Percentiles rank a stretch among this genome's conserved stretches.
phyloP scores from a whole-genome alignment of 169 alveolate species.

The Plasmodium berghei region DNA sequence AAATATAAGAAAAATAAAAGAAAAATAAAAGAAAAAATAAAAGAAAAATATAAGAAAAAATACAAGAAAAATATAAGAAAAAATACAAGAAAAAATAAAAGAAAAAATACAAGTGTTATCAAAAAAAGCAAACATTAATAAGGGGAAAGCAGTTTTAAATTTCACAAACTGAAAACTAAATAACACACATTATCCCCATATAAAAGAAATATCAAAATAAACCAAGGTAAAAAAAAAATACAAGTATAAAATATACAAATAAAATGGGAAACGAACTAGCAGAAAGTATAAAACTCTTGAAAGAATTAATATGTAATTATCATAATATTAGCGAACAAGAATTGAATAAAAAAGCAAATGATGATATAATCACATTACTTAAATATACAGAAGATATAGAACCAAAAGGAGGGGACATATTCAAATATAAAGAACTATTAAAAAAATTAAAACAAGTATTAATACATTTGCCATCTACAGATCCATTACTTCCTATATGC shows the following conservation, averaged over 20 bases:
- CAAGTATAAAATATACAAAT: too few species aligned
- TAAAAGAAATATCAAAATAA: too few species aligned
- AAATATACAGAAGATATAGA: conserved; percentile 31
- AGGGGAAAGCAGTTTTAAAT: neutral
- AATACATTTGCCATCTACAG: conserved; percentile 38
- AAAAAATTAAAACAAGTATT: conserved; percentile 18
- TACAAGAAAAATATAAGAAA: neutral
- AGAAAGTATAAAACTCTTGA: conserved; percentile 28
- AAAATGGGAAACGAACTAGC: conserved; percentile 19
- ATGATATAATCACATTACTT: conserved; percentile 10
- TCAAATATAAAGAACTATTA: conserved; percentile 43
- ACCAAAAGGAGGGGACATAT: conserved; percentile 8
- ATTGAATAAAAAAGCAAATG: neutral
- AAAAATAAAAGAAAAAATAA: too few species aligned
- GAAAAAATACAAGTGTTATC: neutral
- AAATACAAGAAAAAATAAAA: too few species aligned
- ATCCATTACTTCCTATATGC: conserved; percentile 56
- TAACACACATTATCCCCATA: too few species aligned
- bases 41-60: too few species aligned
- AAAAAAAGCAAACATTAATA: neutral
- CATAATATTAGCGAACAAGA: conserved; percentile 14
- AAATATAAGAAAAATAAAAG: too few species aligned
- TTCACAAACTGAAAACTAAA: too few species aligned
- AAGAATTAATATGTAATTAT: conserved; percentile 31
- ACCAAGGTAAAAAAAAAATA: too few species aligned